Conservation (phyloP, 1,284 basidiomycete genomes). For the Melanopsichium pennsylvanicum region DNA sequence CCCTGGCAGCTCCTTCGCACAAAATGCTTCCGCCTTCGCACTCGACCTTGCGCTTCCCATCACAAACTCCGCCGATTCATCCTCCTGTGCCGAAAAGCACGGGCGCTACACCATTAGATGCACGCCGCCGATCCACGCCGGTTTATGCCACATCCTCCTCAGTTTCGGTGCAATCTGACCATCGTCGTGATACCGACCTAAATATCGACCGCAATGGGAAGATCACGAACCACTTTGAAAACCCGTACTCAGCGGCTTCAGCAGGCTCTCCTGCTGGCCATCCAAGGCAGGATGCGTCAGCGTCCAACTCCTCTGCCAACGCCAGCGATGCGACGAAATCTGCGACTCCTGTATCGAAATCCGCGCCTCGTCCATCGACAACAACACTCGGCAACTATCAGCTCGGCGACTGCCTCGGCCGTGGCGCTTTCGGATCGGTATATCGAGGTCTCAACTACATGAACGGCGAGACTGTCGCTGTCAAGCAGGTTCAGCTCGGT, state of each 20-base stretch:
- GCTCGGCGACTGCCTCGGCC: conserved; percentile 88
- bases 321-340: background rate
- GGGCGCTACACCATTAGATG: conserved; percentile 8
- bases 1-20: background rate
- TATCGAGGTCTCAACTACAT: conserved; percentile 94
- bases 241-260: background rate
- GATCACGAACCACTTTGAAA: background rate
- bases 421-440: conserved; percentile 92
- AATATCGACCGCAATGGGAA: background rate
- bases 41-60: conserved; percentile 32
- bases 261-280: background rate
- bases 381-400: conserved; percentile 36
- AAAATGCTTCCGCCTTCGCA: conserved; percentile 34
- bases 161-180: background rate
- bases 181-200: conserved; percentile 5
- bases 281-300: conserved; percentile 2
- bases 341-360: background rate
- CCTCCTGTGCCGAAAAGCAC: background rate
- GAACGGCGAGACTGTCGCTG: conserved; percentile 73
- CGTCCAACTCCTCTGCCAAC: background rate
- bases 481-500: conserved; percentile 72
- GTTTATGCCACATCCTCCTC: conserved; percentile 1
- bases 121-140: conserved; percentile 19
- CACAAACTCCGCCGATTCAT: conserved; percentile 10
- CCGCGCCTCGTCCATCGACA: background rate